A percentile compares a stretch with the other conserved stretches of the same genome.
phyloP scores from a whole-genome alignment of 257 asterid species.

The Lantana camara region DNA sequence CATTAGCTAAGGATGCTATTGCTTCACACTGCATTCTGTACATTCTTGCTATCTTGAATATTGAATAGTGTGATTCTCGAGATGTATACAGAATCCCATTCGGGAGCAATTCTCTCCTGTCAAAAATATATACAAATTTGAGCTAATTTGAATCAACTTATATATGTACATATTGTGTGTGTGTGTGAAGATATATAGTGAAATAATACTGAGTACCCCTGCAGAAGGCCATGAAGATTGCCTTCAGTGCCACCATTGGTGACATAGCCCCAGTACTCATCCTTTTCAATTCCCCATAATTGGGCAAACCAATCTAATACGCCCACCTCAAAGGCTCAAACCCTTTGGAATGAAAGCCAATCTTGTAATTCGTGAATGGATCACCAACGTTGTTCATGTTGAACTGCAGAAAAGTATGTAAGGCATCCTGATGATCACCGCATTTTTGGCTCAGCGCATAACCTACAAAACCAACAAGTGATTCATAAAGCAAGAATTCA shows the following conservation, averaged over 20 bases:
- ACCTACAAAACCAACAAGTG: neutral
- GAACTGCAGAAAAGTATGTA: constrained; percentile 46
- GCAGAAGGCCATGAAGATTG: constrained; percentile 63
- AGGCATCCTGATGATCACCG: neutral
- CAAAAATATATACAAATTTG: neutral
- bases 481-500: too few species aligned
- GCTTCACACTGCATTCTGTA: constrained; percentile 26
- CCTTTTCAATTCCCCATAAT: too few species aligned
- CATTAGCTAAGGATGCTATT: too few species aligned
- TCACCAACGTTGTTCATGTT: constrained; percentile 59
- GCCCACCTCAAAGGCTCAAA: constrained; percentile 67
- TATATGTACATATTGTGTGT: too few species aligned
- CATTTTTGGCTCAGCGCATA: constrained; percentile 13
- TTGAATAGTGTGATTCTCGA: constrained; percentile 29
- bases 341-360: constrained; percentile 59
- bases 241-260: constrained; percentile 75
- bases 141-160: too few species aligned
- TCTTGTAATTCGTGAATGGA: constrained; percentile 59
- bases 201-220: constrained; percentile 51
- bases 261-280: constrained; percentile 66
- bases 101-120: constrained; percentile 28
- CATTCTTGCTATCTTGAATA: constrained; percentile 35
- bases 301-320: constrained; percentile 69
- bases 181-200: too few species aligned
- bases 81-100: constrained; percentile 38